phyloP scores from a whole-genome alignment of 352 stramenopile genomes.

The Pythium angustatum region DNA sequence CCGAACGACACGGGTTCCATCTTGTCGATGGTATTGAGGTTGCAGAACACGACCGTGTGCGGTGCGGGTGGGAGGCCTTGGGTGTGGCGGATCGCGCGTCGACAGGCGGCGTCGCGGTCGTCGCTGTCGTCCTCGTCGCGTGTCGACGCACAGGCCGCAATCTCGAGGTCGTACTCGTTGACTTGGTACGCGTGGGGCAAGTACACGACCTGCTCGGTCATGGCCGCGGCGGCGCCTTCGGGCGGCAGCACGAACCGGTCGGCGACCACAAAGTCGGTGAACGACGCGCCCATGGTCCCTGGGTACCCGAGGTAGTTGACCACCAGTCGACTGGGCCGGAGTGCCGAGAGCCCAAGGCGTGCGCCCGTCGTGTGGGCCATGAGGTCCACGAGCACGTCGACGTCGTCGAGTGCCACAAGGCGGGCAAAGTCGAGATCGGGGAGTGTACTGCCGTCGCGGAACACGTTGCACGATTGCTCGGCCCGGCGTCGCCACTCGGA shows the following conservation, averaged over 20 bases:
- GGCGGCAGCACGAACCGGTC: constrained; percentile 70
- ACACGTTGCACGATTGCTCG: constrained; percentile 47
- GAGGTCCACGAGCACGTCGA: constrained; percentile 91
- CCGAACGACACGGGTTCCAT: constrained; percentile 89
- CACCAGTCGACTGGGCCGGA: constrained; percentile 59
- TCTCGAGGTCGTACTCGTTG: constrained; percentile 76
- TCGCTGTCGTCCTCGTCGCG: background rate
- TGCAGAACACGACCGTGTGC: constrained; percentile 79
- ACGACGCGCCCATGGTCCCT: constrained; percentile 77
- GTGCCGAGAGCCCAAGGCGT: constrained; percentile 56
- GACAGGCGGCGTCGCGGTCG: background rate
- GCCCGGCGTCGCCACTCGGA: constrained; percentile 64
- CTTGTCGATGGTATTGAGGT: constrained; percentile 95
- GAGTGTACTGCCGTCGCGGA: constrained; percentile 58
- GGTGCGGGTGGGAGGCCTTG: constrained; percentile 33
- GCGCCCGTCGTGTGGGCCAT: constrained; percentile 90
- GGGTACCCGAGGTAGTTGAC: constrained; percentile 93
- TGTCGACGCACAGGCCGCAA: constrained; percentile 31
- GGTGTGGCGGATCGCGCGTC: background rate
- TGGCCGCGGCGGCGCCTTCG: constrained; percentile 39
- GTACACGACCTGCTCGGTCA: constrained; percentile 88
- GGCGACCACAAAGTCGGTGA: constrained; percentile 79
- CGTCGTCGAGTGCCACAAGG: constrained; percentile 49
- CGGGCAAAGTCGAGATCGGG: constrained; percentile 59
- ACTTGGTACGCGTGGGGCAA: constrained; percentile 90